Evolutionary conservation across 495 filamentous ascomycete species (phyloP), one percentile per base, ranked within the genome.

Genomic region (Clohesyomyces aquaticus): DNA sequence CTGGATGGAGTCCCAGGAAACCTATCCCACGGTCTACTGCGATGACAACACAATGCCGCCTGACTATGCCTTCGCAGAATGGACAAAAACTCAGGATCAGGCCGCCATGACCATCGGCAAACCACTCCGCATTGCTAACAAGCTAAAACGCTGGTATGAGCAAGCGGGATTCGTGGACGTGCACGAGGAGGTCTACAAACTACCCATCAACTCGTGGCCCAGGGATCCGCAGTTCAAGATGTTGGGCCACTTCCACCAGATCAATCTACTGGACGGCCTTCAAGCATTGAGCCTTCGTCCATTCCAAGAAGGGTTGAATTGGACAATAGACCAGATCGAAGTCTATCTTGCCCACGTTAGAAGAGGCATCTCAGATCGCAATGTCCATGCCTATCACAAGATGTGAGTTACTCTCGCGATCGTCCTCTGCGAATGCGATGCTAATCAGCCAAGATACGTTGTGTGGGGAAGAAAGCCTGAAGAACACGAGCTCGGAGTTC

Each of bases 251-350:
- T 73, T 76, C 65, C 79, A 75, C 62, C 78, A 81, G 66, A 63
- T 75, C 35, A 70, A 73, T 4, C 52, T 78, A 22, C 66, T 79
- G 14, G 74, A 77, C 35, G 80, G 82, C 3, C 50, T 81, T 1
- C 79, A 83, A 55, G 82, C 70, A 4, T 78, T 77, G 28, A 76
- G 71, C 19, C 26, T 79, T 47, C 78, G 72, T 32, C 55, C 74
- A n/a, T 76, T 77, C 51, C 75, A 74, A 21, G 67, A 75, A 43
- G 73, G 71, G 1, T 66, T 82, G 23, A 75, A 72, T 1, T 83
- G 79, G 81, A 65, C 71, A 10, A 74, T 73, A 55, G 70, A 74
- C 18, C 77, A 82, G 53, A 75, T 81, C 27, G 75, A 80, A 57
- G 76, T 75, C 23, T 76, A 76, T 14, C 46, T 80, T 28, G 72